These are phyloP conservation scores for Grosmannia serpens DNA, from an alignment of 2,329 filamentous ascomycete species.

Conservation along the genomic window DNA sequence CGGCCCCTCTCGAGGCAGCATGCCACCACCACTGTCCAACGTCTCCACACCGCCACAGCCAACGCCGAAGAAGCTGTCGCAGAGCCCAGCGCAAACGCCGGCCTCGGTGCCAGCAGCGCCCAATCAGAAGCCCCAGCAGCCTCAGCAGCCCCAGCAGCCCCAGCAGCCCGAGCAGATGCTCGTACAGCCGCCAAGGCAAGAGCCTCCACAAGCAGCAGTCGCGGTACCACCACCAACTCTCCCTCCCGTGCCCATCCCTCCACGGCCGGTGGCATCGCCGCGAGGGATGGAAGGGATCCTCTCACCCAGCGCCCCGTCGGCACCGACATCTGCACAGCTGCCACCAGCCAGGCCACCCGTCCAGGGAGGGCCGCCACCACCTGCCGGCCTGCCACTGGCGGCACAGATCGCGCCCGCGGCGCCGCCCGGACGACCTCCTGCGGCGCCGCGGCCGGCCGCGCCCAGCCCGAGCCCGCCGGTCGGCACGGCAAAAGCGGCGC, in stretches of 20 bases:
- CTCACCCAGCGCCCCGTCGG: slow-evolving; percentile 11
- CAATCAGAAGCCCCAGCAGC: neutral
- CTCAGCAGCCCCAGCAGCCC: neutral
- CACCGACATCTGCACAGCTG: neutral
- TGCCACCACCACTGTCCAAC: slow-evolving; percentile 32
- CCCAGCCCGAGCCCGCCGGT: slow-evolving; percentile 16
- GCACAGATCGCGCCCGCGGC: neutral
- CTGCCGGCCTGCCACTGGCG: no score
- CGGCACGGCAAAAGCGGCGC: slow-evolving; percentile 12
- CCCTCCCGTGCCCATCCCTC: slow-evolving; percentile 1
- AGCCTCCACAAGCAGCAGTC: neutral
- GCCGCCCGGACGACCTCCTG: neutral
- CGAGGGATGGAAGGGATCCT: slow-evolving; percentile 19
- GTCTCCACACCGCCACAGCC: slow-evolving; percentile 24
- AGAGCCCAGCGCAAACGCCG: slow-evolving; percentile 14
- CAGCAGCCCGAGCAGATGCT: neutral
- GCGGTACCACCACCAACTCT: neutral
- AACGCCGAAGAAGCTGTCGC: slow-evolving; percentile 14
- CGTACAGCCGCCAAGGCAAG: neutral
- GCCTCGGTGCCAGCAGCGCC: neutral
- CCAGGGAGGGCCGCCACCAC: neutral
- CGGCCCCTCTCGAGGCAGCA: slow-evolving; percentile 49
- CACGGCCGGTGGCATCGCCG: slow-evolving; percentile 15
- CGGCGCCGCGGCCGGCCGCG: slow-evolving; percentile 8
- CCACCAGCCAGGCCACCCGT: neutral